Evolutionary conservation across 2,329 filamentous ascomycete species (phyloP), one percentile per base, ranked within the genome.

Genomic region (Calonectria hawksworthii): DNA sequence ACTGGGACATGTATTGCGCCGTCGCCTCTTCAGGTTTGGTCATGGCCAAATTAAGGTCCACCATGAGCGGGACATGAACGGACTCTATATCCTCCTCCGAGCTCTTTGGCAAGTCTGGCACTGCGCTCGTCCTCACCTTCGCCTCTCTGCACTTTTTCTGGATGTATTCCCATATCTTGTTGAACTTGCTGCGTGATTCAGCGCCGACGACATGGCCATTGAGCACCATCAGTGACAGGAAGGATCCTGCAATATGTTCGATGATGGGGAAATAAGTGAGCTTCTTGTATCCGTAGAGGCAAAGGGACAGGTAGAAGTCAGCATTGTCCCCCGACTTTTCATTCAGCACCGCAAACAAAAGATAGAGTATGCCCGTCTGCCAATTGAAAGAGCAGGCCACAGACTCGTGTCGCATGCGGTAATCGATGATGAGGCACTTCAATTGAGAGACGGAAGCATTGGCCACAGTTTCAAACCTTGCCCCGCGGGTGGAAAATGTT

Each of bases 321-420:
- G 82, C 84, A 13, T 84, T 74, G 0, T 81, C 75, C 14, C 86
- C 80, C 3, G 78, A 70, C 1, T 76, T 80, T 14, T 81, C 77
- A 21, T 80, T 77, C 0, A 86, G 75, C 16, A 86, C 81, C 5
- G 83, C 85, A 41, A 87, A 87, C 7, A 83, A 79, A 0, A 87
- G 79, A 44, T 86, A 87, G 2, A 85, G 82, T 26, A 87, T 76
- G 2, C 83, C 85, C 4, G 81, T 86, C 64, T 87, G 84, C 85
- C 85, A 88, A 38, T 41, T 63, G n/a, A 63, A 63, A 3, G 3
- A 87, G 78, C 10, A 87, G 82, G 1, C 84, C 84, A 68, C 83
- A 85, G 81, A 82, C 10, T 76, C 67, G 54, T 85, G 82, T 4
- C 80, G 79, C 23, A 79, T 78, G 21, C 85, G 83, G 72, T 85